A percentile compares a stretch with the other conserved stretches of the same genome.
Conservation (phyloP, 306 rosid species). For the Trifolium dubium region DNA sequence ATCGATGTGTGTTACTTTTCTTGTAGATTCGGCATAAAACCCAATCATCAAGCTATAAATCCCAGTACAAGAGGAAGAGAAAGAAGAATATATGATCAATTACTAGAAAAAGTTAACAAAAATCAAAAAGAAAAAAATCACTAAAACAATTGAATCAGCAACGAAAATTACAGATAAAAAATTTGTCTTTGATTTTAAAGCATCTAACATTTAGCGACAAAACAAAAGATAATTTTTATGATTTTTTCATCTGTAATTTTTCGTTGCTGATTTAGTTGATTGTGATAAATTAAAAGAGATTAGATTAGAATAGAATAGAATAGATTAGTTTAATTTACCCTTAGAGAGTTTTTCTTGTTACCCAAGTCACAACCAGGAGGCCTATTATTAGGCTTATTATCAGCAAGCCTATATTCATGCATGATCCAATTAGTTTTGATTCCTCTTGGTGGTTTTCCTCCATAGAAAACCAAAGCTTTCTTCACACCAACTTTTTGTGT, state of each 20-base stretch:
- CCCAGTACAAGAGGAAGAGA: no score
- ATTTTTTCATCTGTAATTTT: background rate
- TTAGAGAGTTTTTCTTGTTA: constrained; percentile 86
- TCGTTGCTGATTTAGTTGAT: background rate
- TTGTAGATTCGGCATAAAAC: constrained; percentile 94
- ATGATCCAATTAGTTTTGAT: constrained; percentile 96
- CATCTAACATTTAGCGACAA: no score
- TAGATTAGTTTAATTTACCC: constrained; percentile 52
- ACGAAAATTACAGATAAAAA: background rate
- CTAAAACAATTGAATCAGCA: background rate
- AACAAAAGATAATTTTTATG: background rate
- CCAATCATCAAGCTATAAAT: constrained; percentile 85
- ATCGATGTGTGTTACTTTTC: constrained; percentile 71
- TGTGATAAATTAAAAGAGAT: background rate
- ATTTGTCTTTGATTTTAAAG: background rate
- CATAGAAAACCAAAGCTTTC: constrained; percentile 91
- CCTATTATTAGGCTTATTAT: constrained; percentile 65
- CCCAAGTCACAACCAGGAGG: constrained; percentile 78
- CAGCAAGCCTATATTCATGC: constrained; percentile 88
- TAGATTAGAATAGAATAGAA: background rate
- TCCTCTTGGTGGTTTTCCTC: constrained; percentile 93
- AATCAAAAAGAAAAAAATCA: background rate
- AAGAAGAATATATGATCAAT: no score
- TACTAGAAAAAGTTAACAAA: no score
- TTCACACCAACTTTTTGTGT: constrained; percentile 86